phyloP scores from a whole-genome alignment of 257 asterid species.

The Solanum chaucha region DNA sequence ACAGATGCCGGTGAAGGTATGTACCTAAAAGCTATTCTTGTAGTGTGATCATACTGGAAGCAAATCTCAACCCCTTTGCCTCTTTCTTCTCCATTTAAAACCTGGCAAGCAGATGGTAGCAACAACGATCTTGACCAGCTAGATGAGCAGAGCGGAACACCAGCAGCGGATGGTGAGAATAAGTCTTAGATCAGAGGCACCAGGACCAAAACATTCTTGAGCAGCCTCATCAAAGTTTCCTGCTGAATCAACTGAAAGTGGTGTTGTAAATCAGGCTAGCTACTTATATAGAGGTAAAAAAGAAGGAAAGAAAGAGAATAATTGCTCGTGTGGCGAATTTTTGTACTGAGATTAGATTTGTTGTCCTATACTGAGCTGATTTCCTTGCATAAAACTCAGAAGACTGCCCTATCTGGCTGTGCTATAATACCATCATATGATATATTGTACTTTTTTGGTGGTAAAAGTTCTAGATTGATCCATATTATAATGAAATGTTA shows the following conservation, averaged over 20 bases:
- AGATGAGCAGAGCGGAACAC: not conserved
- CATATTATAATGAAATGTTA: not conserved
- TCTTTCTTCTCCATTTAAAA: not conserved
- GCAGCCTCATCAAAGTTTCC: not conserved
- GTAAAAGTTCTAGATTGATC: not conserved
- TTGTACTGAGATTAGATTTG: not conserved
- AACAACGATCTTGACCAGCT: not conserved
- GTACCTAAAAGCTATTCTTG: not conserved
- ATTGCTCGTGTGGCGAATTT: not conserved
- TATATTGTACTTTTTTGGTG: not conserved
- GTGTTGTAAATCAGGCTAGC: not conserved
- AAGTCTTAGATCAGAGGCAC: not conserved
- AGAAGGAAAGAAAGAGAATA: not conserved
- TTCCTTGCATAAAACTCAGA: not conserved
- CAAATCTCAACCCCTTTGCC: not conserved
- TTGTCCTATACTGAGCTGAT: not conserved
- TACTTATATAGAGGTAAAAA: not conserved
- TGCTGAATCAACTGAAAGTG: not conserved
- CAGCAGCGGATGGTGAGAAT: not conserved
- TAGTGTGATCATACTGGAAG: not conserved
- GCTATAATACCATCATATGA: not conserved
- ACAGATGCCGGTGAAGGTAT: constrained; percentile 41
- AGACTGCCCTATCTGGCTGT: not conserved
- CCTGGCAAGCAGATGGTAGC: not conserved
- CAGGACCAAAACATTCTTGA: not conserved